Base-by-base conservation (phyloP, 2,329 filamentous ascomycete species). In the Fusarium sublunatum region DNA sequence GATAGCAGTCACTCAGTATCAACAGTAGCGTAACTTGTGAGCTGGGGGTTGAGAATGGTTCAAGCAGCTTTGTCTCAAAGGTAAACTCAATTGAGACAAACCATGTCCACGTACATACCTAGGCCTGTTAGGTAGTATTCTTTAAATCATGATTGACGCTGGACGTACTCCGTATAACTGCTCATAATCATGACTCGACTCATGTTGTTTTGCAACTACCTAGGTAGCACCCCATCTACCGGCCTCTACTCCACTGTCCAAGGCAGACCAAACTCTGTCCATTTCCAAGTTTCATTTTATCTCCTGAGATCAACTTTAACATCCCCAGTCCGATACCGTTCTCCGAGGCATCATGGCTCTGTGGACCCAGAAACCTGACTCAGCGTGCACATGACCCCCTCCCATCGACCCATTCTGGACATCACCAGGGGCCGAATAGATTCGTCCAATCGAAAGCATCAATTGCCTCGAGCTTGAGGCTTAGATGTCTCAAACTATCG, bases 301-400 rank as follows among this genome's bases (percentile, higher is more conserved):
- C 29, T 31, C 29, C 4, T 9, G 3, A 38, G 19, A 35, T 28
- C 22, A n/a, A 26, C 29, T 24, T 29, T 22, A 26, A 25, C 28
- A n/a, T 35, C 36, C 11, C 40, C 48, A 45, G 41, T 63, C 62
- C 62, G 61, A 66, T 65, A 53, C 62, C 62, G 62, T 53, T 54
- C 35, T 36, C 43, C 28, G 26, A 39, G 7, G 11, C 34, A 19
- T 49, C 45, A 43, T 19, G 41, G 28, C n/a, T 35, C 7, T 25
- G 41, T 53, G 55, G 55, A 35, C 47, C 45, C 35, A 31, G 38
- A 24, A 40, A 46, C 47, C 57, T 60, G 57, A 61, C 57, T 61
- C 48, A 43, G 36, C 34, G 38, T 40, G 49, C 57, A 60, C 56
- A 61, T 60, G 57, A 61, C 42, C 39, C 15, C 13, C 34, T 31